Evolutionary conservation across 257 asterid species (phyloP), one percentile per base, ranked within the genome.

Genomic region (Nicotiana otophora): DNA sequence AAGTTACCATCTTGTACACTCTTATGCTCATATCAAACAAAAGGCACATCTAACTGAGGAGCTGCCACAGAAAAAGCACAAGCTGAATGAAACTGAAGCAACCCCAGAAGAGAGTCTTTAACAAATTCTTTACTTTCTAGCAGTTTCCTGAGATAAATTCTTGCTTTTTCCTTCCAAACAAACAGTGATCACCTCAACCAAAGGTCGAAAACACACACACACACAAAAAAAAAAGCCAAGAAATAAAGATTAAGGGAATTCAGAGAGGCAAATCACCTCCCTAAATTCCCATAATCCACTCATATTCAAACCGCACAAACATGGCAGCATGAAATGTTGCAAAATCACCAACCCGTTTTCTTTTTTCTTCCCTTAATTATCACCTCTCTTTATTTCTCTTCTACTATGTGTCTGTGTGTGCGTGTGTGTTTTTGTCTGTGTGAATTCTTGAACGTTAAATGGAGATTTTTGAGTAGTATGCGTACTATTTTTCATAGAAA

Each of bases 201-300:
- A 81, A 63, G 26, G 26, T 23, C 26, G 1, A 23, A 23, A 23
- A 23, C 26, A 26, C 83, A 55, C 17, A 51, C 34, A 10, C 8
- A 6, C 7, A 23, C 39, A 1, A 7, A 34, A 6, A 16, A 42
- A 72, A 54, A 33, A 42, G 2, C 46, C 23, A 61, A 63, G 64
- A 23, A 30, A 62, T 23, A 79, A 68, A 46, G 77, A 84, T 64
- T 55, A 81, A 82, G 92, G 90, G 91, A 86, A 87, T 90, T 92
- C 77, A 93, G 97, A 92, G 97, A 91, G 96, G 97, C 48, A 80
- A 86, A 74, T 90, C 82, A 88, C 87, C 94, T 88, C 98, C 90
- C 99, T 93, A 90, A 92, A 91, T 87, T 89, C 95, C 92, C 87
- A 85, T 84, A 87, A 86, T 92, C 90, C 91, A 36, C 36, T 92